Evolutionary conservation across 148 eudicot genomes (phyloP).

Genomic region (Rhododendron kiyosumense): DNA sequence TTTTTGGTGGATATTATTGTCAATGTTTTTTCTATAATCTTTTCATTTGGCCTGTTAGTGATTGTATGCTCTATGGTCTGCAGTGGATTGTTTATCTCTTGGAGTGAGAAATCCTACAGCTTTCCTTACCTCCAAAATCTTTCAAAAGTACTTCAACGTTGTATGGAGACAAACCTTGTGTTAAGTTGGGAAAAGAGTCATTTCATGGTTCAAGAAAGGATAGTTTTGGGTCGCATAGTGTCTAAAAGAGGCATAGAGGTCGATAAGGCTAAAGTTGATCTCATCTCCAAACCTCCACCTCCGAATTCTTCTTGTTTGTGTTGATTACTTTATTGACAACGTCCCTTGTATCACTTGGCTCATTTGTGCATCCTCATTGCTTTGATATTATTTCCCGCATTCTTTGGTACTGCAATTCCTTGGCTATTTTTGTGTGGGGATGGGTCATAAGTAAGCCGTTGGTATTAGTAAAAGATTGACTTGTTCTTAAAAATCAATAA

Average conservation of each 20-base stretch:
- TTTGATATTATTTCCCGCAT: neutral
- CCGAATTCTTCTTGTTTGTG: conserved; percentile 40
- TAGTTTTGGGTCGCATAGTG: too few species aligned
- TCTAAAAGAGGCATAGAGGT: too few species aligned
- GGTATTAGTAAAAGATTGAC: neutral
- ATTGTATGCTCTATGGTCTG: conserved; percentile 16
- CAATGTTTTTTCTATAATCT: neutral
- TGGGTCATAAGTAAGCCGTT: neutral
- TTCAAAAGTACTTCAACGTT: too few species aligned
- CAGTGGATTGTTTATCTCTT: conserved; percentile 35
- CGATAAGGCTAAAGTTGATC: too few species aligned
- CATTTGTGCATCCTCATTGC: neutral
- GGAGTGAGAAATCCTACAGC: too few species aligned
- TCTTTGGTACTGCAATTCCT: neutral
- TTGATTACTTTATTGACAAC: neutral
- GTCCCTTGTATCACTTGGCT: neutral
- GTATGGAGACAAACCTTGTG: too few species aligned
- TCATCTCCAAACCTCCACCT: too few species aligned
- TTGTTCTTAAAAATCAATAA: neutral
- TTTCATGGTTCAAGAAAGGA: too few species aligned
- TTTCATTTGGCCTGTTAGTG: conserved; percentile 11
- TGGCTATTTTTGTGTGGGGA: neutral
- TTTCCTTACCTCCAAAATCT: too few species aligned
- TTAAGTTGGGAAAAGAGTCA: too few species aligned
- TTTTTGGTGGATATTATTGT: neutral